Conservation (phyloP, 2,329 filamentous ascomycete species). For the Microsporum ferrugineum region DNA sequence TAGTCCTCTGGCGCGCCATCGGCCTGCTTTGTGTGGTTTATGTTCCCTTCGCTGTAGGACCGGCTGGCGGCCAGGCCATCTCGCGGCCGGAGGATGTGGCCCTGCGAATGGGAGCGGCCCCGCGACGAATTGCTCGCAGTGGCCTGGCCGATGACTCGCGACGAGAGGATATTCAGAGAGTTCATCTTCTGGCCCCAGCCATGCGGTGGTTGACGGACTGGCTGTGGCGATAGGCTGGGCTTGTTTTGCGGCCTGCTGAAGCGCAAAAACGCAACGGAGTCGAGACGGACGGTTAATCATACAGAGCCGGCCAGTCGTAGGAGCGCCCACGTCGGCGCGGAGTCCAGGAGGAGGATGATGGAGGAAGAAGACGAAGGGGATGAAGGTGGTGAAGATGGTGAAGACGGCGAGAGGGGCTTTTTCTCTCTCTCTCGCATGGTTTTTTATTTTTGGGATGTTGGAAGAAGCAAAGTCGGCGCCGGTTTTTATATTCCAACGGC, state of each 20-base stretch:
- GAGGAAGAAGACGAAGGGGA: too few species aligned
- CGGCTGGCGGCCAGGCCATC: conserved; percentile 29
- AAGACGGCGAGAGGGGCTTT: too few species aligned
- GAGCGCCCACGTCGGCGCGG: too few species aligned
- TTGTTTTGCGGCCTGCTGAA: neutral
- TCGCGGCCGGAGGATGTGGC: conserved; percentile 28
- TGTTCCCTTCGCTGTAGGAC: conserved; percentile 34
- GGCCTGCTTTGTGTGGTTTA: conserved; percentile 22
- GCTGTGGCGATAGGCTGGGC: neutral
- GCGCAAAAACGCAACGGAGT: neutral
- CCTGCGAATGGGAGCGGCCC: conserved; percentile 44
- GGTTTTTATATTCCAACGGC: neutral
- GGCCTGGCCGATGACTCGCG: conserved; percentile 58
- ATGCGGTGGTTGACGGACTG: conserved; percentile 22
- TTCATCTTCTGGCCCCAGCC: conserved; percentile 64
- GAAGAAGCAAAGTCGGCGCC: too few species aligned
- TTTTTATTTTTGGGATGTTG: too few species aligned
- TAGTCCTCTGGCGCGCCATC: conserved; percentile 16
- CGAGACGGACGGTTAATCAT: too few species aligned
- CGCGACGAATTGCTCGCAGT: conserved; percentile 36
- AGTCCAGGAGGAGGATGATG: too few species aligned
- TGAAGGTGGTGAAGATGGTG: too few species aligned
- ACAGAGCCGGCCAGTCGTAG: too few species aligned
- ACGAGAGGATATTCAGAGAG: conserved; percentile 87
- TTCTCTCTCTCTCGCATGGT: too few species aligned